Evolutionary conservation across 371 early-diverging fungal species (phyloP), one percentile per base, ranked within the genome.

Genomic region (Mortierella polycephala): DNA sequence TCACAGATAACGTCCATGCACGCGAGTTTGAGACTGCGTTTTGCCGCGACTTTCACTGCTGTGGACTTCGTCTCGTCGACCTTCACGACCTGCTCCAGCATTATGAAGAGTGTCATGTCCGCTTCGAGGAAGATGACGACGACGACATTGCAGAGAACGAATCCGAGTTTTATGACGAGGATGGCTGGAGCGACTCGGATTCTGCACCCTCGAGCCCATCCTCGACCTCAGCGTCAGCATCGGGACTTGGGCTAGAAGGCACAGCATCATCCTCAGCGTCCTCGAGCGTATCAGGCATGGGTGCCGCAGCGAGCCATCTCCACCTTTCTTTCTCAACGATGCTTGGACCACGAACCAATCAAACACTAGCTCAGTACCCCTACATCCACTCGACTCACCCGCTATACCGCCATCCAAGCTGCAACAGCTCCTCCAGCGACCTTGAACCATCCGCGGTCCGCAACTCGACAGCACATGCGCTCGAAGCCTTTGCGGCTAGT

Each of bases 21-120:
- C 88, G 90, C 54, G 90, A 92, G 45, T 86, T 96, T 11, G 97
- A 96, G 75, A 90, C 91, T 62, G 83, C 87, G 50, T 96, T 92
- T 80, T 96, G 96, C 82, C 93, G 95, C 73, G 92, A 96, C 84
- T 96, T 95, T 83, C 83, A 85, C 62, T 96, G 96, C 85, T 97
- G 97, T 82, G 96, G 96, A 42, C 77, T 91, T 44, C 80, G 87
- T 23, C 87, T 97, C 60, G 83, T 84, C 49, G 92, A 93, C 82
- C 84, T 97, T 46, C 96, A 96, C 81, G 95, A 94, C 64, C 88
- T 97, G 54, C 81, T 96, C 39, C 93, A 94, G 66, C 96, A 97
- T 81, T 96, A 95, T 80, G 97, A 97, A 84, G 96, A 95, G 73
- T 89, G 87, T 67, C 96, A 97, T 79, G 96, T 95, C 45, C 90